Percentiles rank a stretch among this genome's conserved stretches.
Conservation (phyloP, 495 filamentous ascomycete species). For the Penicillium nucicola region DNA sequence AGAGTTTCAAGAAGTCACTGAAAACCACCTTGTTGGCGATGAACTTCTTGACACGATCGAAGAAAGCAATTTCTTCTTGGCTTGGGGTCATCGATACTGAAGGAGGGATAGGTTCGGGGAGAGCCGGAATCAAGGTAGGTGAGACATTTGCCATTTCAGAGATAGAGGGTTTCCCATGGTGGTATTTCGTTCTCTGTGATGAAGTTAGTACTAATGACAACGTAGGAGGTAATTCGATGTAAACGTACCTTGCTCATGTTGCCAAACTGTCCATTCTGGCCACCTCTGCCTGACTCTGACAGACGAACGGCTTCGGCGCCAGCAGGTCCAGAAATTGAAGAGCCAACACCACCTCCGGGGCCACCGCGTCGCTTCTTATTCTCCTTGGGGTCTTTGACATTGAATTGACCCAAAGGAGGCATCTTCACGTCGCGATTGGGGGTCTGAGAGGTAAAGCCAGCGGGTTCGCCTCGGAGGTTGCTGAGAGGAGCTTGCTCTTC, state of each 20-base stretch:
- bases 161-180: slow-evolving; percentile 59
- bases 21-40: slow-evolving; percentile 87
- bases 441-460: slow-evolving; percentile 44
- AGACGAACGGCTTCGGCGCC: slow-evolving; percentile 35
- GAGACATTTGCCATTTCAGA: slow-evolving; percentile 71
- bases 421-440: slow-evolving; percentile 64
- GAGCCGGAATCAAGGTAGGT: slow-evolving; percentile 79
- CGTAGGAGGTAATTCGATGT: neutral
- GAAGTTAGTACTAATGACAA: neutral
- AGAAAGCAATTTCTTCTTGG: slow-evolving; percentile 86
- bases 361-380: slow-evolving; percentile 73
- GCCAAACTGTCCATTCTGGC: slow-evolving; percentile 33
- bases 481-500: slow-evolving; percentile 48
- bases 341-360: slow-evolving; percentile 27
- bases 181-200: slow-evolving; percentile 58
- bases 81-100: slow-evolving; percentile 53
- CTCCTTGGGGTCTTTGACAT: slow-evolving; percentile 64
- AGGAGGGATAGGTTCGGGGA: slow-evolving; percentile 82
- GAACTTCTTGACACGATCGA: slow-evolving; percentile 95
- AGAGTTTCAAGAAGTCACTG: slow-evolving; percentile 92
- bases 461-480: slow-evolving; percentile 54
- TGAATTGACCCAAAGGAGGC: slow-evolving; percentile 94
- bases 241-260: slow-evolving; percentile 51
- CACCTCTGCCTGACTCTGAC: slow-evolving; percentile 31
- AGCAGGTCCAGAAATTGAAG: slow-evolving; percentile 31